A percentile compares a stretch with the other conserved stretches of the same genome.
Evolutionary conservation across 2,329 filamentous ascomycete species (phyloP).

Genomic region (Pyrenochaeta sp.): DNA sequence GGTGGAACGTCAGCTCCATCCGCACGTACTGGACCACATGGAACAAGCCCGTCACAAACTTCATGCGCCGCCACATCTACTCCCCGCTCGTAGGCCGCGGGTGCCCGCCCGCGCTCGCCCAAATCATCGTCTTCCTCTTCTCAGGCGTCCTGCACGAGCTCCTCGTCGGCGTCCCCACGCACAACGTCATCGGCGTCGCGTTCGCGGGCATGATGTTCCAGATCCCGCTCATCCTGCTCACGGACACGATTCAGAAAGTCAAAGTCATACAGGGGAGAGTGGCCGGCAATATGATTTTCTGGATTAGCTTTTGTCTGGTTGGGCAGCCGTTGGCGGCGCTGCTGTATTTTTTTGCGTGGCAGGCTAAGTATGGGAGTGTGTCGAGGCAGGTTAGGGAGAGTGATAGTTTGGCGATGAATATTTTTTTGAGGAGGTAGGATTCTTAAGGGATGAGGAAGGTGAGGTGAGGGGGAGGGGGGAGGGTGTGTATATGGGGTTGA

Average conservation of each 20-base stretch:
- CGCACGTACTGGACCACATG: conserved; percentile 93
- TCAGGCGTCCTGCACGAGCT: conserved; percentile 92
- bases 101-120: conserved; percentile 74
- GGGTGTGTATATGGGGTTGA: too few relatives aligned
- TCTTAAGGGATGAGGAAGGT: too few relatives aligned
- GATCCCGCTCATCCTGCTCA: conserved; percentile 84
- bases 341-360: conserved; percentile 98
- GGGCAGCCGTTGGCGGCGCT: conserved; percentile 92
- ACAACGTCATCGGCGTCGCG: conserved; percentile 91
- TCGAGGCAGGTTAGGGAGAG: conserved; percentile 50
- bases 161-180: conserved; percentile 90
- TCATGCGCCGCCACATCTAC: conserved; percentile 95
- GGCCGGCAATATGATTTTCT: conserved; percentile 92
- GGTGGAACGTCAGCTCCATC: conserved; percentile 88
- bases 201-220: conserved; percentile 95
- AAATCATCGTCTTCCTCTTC: conserved; percentile 83
- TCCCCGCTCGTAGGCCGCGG: conserved; percentile 86
- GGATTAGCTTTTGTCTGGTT: conserved; percentile 94
- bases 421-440: too few relatives aligned
- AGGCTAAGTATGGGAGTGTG: conserved; percentile 92
- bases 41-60: conserved; percentile 97
- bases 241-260: conserved; percentile 79
- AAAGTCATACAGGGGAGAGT: conserved; percentile 77
- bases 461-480: too few relatives aligned
- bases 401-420: conserved; percentile 25